A percentile compares a stretch with the other conserved stretches of the same genome.
Conservation (phyloP, 495 filamentous ascomycete genomes). For the Penicillium ochrochloron region DNA sequence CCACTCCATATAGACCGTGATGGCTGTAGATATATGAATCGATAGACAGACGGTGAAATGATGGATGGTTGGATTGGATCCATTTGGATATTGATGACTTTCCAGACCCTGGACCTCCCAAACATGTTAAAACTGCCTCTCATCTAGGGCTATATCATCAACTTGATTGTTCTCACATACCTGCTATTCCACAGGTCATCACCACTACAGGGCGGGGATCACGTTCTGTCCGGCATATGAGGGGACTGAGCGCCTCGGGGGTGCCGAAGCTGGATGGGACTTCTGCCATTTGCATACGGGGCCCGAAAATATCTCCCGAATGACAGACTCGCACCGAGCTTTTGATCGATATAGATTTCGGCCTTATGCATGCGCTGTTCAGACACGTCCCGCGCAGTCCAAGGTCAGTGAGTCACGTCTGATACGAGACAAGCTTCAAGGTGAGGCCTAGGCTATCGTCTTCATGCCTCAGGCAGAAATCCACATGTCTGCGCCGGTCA, state of each 20-base stretch:
- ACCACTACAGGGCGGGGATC: conserved; percentile 25
- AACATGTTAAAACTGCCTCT: background rate
- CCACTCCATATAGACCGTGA: conserved; percentile 39
- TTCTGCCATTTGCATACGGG: conserved; percentile 11
- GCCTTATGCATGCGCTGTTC: background rate
- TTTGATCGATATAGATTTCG: background rate
- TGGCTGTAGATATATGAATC: conserved; percentile 37
- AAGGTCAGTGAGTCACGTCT: conserved; percentile 7
- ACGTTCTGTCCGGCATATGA: conserved; percentile 10
- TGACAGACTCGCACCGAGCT: background rate
- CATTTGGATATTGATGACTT: conserved; percentile 38
- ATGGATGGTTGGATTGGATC: conserved; percentile 63
- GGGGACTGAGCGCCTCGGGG: conserved; percentile 14
- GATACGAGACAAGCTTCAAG: conserved; percentile 8
- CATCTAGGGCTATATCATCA: background rate
- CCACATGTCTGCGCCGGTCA: background rate
- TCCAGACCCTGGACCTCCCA: conserved; percentile 17
- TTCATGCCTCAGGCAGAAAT: conserved; percentile 5
- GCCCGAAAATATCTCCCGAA: conserved; percentile 2
- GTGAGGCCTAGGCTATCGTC: background rate
- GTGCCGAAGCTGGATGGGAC: conserved; percentile 7
- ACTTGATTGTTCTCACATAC: background rate
- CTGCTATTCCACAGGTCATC: conserved; percentile 28
- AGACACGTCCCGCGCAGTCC: background rate
- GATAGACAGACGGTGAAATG: conserved; percentile 57